Percentiles rank a stretch among this genome's conserved stretches.
Conservation (phyloP, 768 basidiomycete genomes). For the Boletus fagicola region DNA sequence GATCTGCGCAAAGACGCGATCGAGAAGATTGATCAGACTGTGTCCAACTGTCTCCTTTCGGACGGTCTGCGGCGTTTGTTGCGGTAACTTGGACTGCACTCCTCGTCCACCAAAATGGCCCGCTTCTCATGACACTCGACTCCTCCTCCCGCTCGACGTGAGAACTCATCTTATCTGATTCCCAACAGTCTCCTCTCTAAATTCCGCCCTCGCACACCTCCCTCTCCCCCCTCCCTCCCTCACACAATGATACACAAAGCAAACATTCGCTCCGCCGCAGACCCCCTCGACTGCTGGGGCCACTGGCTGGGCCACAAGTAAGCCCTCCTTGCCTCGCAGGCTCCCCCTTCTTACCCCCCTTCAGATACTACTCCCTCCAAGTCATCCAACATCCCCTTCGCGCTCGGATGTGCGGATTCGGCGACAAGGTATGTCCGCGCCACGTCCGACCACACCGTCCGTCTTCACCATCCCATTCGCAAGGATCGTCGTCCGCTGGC, state of each 20-base stretch:
- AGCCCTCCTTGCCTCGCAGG: constrained; percentile 24
- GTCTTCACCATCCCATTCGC: constrained; percentile 10
- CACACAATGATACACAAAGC: constrained; percentile 64
- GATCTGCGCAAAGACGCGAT: background rate
- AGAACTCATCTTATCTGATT: constrained; percentile 34
- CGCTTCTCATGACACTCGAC: constrained; percentile 5
- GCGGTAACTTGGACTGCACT: too few relatives aligned
- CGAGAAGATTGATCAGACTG: background rate
- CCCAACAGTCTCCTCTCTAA: constrained; percentile 7
- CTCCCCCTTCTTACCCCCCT: constrained; percentile 1
- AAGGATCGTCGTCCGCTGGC: constrained; percentile 92
- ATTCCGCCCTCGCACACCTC: background rate
- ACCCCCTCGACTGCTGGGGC: constrained; percentile 60
- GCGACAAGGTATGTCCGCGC: constrained; percentile 72
- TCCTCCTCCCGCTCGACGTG: background rate
- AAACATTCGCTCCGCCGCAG: background rate
- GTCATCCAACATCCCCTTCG: constrained; percentile 86
- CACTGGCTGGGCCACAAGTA: constrained; percentile 66
- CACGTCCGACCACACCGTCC: constrained; percentile 9
- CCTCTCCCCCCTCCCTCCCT: background rate
- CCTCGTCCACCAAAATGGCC: background rate
- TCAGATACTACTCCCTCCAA: constrained; percentile 78
- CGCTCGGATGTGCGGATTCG: constrained; percentile 95
- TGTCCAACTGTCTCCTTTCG: too few relatives aligned
- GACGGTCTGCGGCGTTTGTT: too few relatives aligned